phyloP scores from a whole-genome alignment of 2,329 filamentous ascomycete species.

The Botrytis tulipae region DNA sequence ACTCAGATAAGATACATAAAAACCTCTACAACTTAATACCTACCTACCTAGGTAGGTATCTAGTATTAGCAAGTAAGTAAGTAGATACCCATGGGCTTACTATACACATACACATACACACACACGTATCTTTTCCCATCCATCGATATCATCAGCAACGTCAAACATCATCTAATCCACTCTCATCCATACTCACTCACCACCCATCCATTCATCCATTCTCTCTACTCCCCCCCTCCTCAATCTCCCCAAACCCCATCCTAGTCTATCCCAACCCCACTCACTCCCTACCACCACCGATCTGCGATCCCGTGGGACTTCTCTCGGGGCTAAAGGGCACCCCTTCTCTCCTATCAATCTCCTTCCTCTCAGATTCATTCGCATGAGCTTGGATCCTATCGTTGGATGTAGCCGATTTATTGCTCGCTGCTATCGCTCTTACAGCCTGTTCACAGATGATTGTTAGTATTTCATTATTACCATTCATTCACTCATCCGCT shows the following conservation, averaged over 20 bases:
- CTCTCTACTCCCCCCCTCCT: background rate
- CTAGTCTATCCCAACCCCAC: background rate
- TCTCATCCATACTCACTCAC: background rate
- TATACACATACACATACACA: background rate
- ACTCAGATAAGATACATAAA: background rate
- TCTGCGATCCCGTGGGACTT: background rate
- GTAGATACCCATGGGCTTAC: background rate
- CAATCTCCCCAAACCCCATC: background rate
- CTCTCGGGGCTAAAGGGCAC: background rate
- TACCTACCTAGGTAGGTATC: no score
- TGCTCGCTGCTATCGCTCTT: constrained; percentile 14
- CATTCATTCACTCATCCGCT: background rate
- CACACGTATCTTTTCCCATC: no score
- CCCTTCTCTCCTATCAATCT: background rate
- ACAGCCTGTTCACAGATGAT: background rate
- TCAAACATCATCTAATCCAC: background rate
- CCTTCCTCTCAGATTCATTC: background rate
- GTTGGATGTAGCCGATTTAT: background rate
- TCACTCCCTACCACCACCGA: background rate
- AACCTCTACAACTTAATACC: background rate
- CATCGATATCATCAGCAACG: no score
- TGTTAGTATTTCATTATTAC: background rate
- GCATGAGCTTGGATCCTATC: background rate
- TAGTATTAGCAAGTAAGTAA: background rate
- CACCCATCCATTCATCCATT: no score